These are phyloP conservation scores for Globisporangium radiosum DNA, from an alignment of 352 stramenopile species.

Conservation along the genomic window DNA sequence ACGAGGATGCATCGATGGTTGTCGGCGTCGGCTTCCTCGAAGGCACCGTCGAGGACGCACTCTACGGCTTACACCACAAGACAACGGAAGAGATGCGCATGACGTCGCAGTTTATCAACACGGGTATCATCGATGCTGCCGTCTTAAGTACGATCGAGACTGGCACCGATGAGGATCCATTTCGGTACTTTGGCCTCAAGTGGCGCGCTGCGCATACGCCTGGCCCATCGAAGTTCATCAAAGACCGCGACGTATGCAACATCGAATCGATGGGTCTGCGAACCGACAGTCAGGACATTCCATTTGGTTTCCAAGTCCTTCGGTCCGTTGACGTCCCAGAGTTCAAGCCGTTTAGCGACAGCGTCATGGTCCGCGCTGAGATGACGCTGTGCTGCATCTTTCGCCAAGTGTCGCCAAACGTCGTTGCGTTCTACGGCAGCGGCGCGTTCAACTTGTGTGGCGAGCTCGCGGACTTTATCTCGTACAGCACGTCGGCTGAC, in stretches of 20 bases:
- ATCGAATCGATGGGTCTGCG: slow-evolving; percentile 44
- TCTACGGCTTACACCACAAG: slow-evolving; percentile 50
- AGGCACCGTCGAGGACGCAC: slow-evolving; percentile 32
- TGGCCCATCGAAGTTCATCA: slow-evolving; percentile 21
- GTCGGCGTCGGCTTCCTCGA: slow-evolving; percentile 38
- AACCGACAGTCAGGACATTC: slow-evolving; percentile 24
- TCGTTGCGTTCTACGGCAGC: slow-evolving; percentile 44
- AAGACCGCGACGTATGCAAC: slow-evolving; percentile 36
- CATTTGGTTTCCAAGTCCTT: slow-evolving; percentile 40
- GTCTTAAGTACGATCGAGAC: slow-evolving; percentile 17
- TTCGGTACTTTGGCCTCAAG: slow-evolving; percentile 47
- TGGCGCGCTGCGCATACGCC: slow-evolving; percentile 28
- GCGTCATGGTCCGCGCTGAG: slow-evolving; percentile 16
- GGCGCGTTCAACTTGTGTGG: slow-evolving; percentile 46
- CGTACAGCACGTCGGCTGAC: slow-evolving; percentile 34
- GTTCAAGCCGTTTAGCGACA: slow-evolving; percentile 25
- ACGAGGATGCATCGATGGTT: slow-evolving; percentile 19
- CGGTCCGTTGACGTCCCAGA: slow-evolving; percentile 40
- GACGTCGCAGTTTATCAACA: slow-evolving; percentile 40
- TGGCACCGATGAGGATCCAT: slow-evolving; percentile 31
- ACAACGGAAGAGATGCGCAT: slow-evolving; percentile 43
- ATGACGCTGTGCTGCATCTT: slow-evolving; percentile 61
- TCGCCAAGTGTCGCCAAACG: slow-evolving; percentile 27
- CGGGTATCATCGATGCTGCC: no score
- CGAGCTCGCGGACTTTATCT: slow-evolving; percentile 29